Percentiles rank a stretch among this genome's conserved stretches.
Evolutionary conservation across 2,329 filamentous ascomycete species (phyloP).

Genomic region (Talaromyces sp.): DNA sequence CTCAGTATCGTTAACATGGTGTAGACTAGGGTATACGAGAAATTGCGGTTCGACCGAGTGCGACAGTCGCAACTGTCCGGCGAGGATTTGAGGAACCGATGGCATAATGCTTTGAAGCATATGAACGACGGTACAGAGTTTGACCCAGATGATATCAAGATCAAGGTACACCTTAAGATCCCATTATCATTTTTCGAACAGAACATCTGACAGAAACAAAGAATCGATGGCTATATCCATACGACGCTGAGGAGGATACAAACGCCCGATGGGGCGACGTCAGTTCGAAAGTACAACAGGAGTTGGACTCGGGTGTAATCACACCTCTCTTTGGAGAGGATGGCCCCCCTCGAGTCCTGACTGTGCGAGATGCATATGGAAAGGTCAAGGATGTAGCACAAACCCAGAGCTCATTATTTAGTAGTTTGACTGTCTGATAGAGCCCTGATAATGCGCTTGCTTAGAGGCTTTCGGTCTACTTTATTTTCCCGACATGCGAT

Average conservation of each 20-base stretch:
- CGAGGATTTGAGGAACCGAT: constrained; percentile 27
- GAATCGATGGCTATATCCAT: constrained; percentile 50
- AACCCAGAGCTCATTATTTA: background rate
- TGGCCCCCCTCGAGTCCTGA: constrained; percentile 17
- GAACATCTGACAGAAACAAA: constrained; percentile 22
- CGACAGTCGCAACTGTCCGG: constrained; percentile 27
- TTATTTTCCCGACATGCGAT: no score
- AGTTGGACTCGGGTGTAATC: background rate
- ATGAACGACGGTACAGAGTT: constrained; percentile 35
- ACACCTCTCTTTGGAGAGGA: constrained; percentile 33
- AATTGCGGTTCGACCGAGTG: constrained; percentile 27
- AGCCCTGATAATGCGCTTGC: background rate
- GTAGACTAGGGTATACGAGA: constrained; percentile 26
- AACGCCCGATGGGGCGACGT: constrained; percentile 44
- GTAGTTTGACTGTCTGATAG: background rate
- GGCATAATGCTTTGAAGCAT: constrained; percentile 26
- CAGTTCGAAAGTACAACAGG: constrained; percentile 29
- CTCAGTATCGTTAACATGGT: background rate
- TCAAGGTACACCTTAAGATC: constrained; percentile 29
- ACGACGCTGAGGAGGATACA: constrained; percentile 49
- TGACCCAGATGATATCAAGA: constrained; percentile 49
- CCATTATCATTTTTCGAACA: no score
- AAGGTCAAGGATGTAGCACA: constrained; percentile 18
- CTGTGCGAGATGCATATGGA: constrained; percentile 20
- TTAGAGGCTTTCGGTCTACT: background rate